These are phyloP conservation scores for Rhizopogon vinicolor DNA, from an alignment of 768 basidiomycete species.

Conservation along the genomic window DNA sequence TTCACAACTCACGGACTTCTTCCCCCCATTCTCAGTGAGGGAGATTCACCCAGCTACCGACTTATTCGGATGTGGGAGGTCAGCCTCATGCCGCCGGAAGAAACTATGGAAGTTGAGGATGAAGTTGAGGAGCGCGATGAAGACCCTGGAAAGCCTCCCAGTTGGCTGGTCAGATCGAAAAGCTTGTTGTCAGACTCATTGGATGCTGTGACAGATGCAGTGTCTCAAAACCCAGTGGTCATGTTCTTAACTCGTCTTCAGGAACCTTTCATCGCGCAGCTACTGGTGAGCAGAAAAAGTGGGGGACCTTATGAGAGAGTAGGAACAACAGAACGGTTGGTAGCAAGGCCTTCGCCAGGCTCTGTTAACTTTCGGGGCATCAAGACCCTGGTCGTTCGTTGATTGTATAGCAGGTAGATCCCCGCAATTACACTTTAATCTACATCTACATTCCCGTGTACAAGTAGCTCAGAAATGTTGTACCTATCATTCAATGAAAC, in stretches of 20 bases:
- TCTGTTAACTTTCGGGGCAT: neutral
- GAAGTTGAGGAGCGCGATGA: neutral
- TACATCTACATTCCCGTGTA: neutral
- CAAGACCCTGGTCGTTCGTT: neutral
- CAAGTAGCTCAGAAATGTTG: neutral
- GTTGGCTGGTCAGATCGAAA: neutral
- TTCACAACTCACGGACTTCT: constrained; percentile 14
- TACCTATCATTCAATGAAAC: neutral
- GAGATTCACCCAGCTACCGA: constrained; percentile 2
- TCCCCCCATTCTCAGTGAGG: neutral
- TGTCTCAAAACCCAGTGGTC: neutral
- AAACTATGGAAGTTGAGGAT: neutral
- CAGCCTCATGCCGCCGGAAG: neutral
- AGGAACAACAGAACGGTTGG: neutral
- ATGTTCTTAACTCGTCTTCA: constrained; percentile 8
- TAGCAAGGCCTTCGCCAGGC: neutral
- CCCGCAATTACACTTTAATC: neutral
- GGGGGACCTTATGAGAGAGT: neutral
- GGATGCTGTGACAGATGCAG: neutral
- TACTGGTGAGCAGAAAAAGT: constrained; percentile 10
- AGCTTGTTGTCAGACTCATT: neutral
- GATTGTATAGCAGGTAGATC: neutral
- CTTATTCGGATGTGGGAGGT: constrained; percentile 21
- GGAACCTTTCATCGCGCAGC: constrained; percentile 17
- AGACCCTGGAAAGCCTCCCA: neutral